Evolutionary conservation across 345 rosid species (phyloP).

Genomic region (Conringia planisiliqua): DNA sequence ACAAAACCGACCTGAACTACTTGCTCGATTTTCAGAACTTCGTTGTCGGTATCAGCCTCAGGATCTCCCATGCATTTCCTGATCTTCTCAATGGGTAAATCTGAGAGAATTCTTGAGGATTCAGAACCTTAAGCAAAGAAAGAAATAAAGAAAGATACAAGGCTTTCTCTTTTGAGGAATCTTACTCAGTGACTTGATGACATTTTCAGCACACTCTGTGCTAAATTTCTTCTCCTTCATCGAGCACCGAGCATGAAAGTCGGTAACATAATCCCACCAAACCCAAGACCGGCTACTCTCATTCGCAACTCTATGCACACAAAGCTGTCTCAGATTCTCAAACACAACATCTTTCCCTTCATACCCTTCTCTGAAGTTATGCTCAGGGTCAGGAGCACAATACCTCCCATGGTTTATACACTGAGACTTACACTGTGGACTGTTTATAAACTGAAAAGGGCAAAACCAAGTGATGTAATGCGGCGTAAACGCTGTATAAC

Average conservation of each 20-base stretch:
- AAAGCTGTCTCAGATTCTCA: slow-evolving; percentile 96
- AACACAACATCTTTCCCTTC: slow-evolving; percentile 89
- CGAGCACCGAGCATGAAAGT: slow-evolving; percentile 90
- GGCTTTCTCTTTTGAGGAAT: not conserved
- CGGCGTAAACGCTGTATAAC: slow-evolving; percentile 82
- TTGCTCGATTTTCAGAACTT: slow-evolving; percentile 75
- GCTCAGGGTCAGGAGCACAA: slow-evolving; percentile 97
- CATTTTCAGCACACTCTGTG: slow-evolving; percentile 79
- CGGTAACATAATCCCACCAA: slow-evolving; percentile 98
- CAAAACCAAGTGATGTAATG: slow-evolving; percentile 97
- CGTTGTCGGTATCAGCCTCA: slow-evolving; percentile 75
- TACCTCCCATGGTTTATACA: slow-evolving; percentile 94
- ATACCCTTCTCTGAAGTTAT: slow-evolving; percentile 75
- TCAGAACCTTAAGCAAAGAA: not conserved
- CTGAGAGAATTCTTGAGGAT: slow-evolving; percentile 37
- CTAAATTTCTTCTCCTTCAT: slow-evolving; percentile 86
- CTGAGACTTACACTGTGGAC: slow-evolving; percentile 87
- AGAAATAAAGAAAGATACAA: not conserved
- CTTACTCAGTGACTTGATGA: slow-evolving; percentile 81
- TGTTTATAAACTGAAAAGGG: slow-evolving; percentile 56
- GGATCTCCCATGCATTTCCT: slow-evolving; percentile 85
- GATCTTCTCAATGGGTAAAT: slow-evolving; percentile 67
- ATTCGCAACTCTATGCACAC: slow-evolving; percentile 85
- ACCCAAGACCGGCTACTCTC: slow-evolving; percentile 71
- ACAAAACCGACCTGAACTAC: slow-evolving; percentile 49